Conservation (phyloP, 2,329 filamentous ascomycete genomes). For the Endoconidiophora laricicola region DNA sequence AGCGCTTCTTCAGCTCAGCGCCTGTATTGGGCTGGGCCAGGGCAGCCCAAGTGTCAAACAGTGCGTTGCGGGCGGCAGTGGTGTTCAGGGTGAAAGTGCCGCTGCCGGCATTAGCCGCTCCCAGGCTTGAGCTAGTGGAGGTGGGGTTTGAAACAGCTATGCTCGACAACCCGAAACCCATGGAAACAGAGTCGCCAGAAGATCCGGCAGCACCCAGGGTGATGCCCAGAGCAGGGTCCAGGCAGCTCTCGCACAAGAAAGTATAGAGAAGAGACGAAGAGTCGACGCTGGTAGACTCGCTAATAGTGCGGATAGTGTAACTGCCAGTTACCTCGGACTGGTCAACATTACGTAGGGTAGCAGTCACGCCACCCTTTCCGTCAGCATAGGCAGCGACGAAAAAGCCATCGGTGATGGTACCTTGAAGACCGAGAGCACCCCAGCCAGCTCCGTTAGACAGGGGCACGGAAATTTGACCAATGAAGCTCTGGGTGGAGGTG, state of each 20-base stretch:
- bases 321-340: conserved; percentile 26
- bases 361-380: conserved; percentile 22
- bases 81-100: conserved; percentile 15
- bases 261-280: conserved; percentile 27
- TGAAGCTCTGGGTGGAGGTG: conserved; percentile 24
- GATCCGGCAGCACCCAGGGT: conserved; percentile 14
- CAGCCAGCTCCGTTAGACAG: conserved; percentile 25
- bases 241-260: conserved; percentile 27
- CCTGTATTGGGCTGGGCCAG: conserved; percentile 7
- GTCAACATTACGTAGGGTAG: conserved; percentile 27
- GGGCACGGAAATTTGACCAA: conserved; percentile 29
- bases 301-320: conserved; percentile 25
- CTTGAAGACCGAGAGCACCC: conserved; percentile 28
- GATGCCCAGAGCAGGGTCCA: conserved; percentile 19
- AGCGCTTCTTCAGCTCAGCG: conserved; percentile 1
- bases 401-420: conserved; percentile 28
- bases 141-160: conserved; percentile 14
- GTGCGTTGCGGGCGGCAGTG: conserved; percentile 14
- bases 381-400: conserved; percentile 29
- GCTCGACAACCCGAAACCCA: conserved; percentile 23
- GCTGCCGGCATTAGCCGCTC: conserved; percentile 15
- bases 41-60: conserved; percentile 15
- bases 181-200: conserved; percentile 15
- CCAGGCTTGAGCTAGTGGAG: conserved; percentile 13
- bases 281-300: conserved; percentile 27